These are phyloP conservation scores for Stachybotrys echinatus DNA, from an alignment of 2,329 filamentous ascomycete genomes.

Conservation along the genomic window DNA sequence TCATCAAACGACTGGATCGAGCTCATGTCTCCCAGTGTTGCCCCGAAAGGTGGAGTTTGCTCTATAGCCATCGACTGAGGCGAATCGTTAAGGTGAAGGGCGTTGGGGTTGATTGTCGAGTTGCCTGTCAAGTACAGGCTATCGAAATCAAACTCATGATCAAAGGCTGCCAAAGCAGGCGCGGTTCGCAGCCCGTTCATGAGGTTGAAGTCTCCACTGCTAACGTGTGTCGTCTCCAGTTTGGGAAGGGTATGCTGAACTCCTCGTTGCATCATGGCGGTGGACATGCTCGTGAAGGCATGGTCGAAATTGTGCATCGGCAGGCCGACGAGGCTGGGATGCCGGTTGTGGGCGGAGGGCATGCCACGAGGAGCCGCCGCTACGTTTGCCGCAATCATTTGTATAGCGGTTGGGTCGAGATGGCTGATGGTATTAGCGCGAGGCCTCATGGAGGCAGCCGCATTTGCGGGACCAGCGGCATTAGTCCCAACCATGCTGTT, in stretches of 20 bases:
- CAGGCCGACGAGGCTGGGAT: slow-evolving; percentile 68
- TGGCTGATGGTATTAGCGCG: slow-evolving; percentile 96
- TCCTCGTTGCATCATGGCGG: slow-evolving; percentile 60
- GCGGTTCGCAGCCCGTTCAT: slow-evolving; percentile 69
- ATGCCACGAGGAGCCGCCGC: slow-evolving; percentile 46
- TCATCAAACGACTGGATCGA: slow-evolving; percentile 63
- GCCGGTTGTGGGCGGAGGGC: slow-evolving; percentile 58
- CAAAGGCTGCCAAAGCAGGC: slow-evolving; percentile 59
- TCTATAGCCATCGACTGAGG: slow-evolving; percentile 62
- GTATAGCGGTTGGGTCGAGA: slow-evolving; percentile 72
- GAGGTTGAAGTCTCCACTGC: slow-evolving; percentile 53
- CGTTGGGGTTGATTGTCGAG: slow-evolving; percentile 63
- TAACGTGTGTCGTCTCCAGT: slow-evolving; percentile 72
- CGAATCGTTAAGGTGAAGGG: slow-evolving; percentile 79
- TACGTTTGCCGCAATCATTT: slow-evolving; percentile 57
- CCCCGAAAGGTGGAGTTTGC: slow-evolving; percentile 54
- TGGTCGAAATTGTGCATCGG: slow-evolving; percentile 54
- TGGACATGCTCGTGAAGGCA: slow-evolving; percentile 69
- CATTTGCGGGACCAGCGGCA: slow-evolving; percentile 37
- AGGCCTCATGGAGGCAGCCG: slow-evolving; percentile 65
- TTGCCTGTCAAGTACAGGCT: slow-evolving; percentile 59
- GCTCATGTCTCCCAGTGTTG: slow-evolving; percentile 53
- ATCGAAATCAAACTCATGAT: slow-evolving; percentile 42
- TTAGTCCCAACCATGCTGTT: slow-evolving; percentile 71
- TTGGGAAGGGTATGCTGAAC: slow-evolving; percentile 68